Percentiles rank a stretch among this genome's conserved stretches.
Conservation (phyloP, 164 flowering plant genomes). For the Amborella trichopoda region DNA sequence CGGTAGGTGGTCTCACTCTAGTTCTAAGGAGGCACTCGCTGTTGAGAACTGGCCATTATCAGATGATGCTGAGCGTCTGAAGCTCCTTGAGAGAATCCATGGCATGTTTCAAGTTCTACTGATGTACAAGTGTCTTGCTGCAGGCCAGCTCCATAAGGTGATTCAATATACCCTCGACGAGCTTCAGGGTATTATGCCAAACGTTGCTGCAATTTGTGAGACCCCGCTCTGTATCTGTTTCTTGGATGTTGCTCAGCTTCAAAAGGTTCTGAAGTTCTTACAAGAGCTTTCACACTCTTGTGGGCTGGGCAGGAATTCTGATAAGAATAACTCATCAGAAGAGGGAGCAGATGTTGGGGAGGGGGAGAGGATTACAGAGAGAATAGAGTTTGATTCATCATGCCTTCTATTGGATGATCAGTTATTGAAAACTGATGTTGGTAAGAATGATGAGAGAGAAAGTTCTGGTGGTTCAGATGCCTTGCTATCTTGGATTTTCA, state of each 20-base stretch:
- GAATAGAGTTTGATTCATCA: constrained; percentile 45
- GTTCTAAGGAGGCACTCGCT: no score
- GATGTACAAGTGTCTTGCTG: constrained; percentile 60
- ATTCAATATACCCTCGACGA: constrained; percentile 74
- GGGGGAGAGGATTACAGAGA: no score
- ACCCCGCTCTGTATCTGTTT: constrained; percentile 85
- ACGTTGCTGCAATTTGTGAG: constrained; percentile 36
- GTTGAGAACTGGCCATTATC: constrained; percentile 69
- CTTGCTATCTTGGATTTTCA: constrained; percentile 72
- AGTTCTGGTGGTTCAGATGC: constrained; percentile 28
- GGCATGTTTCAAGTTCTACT: constrained; percentile 54
- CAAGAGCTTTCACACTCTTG: constrained; percentile 75
- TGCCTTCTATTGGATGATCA: constrained; percentile 49
- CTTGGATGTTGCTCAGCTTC: constrained; percentile 63
- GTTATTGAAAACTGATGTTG: constrained; percentile 18
- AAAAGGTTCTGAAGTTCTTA: constrained; percentile 63
- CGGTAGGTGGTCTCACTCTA: no score
- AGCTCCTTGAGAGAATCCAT: constrained; percentile 68
- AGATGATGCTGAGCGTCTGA: constrained; percentile 69
- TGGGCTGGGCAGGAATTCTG: constrained; percentile 55
- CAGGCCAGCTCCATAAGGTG: constrained; percentile 66
- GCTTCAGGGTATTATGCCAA: constrained; percentile 49
- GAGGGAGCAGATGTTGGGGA: no score
- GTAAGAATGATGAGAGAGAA: constrained; percentile 4
- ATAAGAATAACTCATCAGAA: constrained; percentile 33